Evolutionary conservation across 2,329 filamentous ascomycete species (phyloP), one percentile per base, ranked within the genome.

Genomic region (Cercospora brassicicola): DNA sequence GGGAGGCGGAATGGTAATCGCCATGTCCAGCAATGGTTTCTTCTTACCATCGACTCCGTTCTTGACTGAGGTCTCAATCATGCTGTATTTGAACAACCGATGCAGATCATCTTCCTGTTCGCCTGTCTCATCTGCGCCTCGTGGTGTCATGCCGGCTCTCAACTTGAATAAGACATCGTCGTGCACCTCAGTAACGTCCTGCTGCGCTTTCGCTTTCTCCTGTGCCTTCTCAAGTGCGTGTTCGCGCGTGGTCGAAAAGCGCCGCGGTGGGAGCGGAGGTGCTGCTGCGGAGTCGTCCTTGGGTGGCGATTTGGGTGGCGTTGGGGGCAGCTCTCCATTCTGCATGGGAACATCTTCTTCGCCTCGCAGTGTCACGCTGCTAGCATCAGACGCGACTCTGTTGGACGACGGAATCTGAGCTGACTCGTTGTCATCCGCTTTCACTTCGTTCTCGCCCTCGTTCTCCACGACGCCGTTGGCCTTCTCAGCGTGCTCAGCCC

Each of bases 181-280:
- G 82, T 97, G 94, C 56, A 97, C 94, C 79, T 99, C 95, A 11
- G 93, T 93, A 4, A 97, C 94, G 80, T 99, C 95, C 80, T 99
- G 94, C 76, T 99, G 95, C 60, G 76, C 59, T 62, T 68, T 76
- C 36, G 92, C 86, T 18, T 86, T 86, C 51, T 86, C 82, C 73
- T 88, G 84, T 4, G 88, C 83, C 64, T 85, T 82, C 39, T 84
- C 82, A 23, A 85, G 74, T 2, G 73, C 73, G 59, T 74, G 66
- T 45, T 76, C 69, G 64, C 73, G 71, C 23, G 68, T 67, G 31
- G 71, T 72, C 36, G 74, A 73, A 66, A 73, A 66, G 45, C 74
- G 68, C 45, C 76, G 51, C 15, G 78, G 74, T 69, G 84, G 88
- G 8, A 90, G 80, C 60, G 88, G 87, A 48, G 88, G 88, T 30